Evolutionary conservation across 805 yeast species (phyloP), one percentile per base, ranked within the genome.

Genomic region (Kregervanrija fluxuum): DNA sequence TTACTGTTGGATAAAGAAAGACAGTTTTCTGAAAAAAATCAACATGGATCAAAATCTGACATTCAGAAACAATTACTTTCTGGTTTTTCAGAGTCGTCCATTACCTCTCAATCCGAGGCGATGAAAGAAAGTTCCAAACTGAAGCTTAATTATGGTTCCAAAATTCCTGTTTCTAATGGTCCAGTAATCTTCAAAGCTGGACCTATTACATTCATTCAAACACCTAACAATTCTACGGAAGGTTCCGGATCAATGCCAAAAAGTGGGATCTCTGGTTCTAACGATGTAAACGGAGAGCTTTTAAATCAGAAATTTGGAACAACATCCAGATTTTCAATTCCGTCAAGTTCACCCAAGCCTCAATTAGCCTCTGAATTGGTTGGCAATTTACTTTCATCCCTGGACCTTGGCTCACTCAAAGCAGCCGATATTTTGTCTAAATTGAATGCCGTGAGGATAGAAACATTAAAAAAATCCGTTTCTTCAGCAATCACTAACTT

Each of bases 1-100:
- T 48, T 51, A 58, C 60, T 54, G 61, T 74, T 61, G 33, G 35
- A 43, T n/a, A 16, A 33, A 10, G 34, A 30, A 37, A 34, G 37
- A 11, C 35, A 14, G 35, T 14, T 33, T 33, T 33, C 15, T n/a
- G 15, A 33, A 9, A 14, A 33, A 8, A 33, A n/a, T 22, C 28
- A 22, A 22, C 28, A 22, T 22, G 8, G 28, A 6, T 22, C 28
- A 22, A 22, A 22, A 6, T 6, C 28, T 5, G 28, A 22, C 28
- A 22, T n/a, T 13, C 35, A 33, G 9, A 33, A 33, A 6, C 35
- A 33, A 9, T 33, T 14, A 33, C 35, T 13, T 33, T 33, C 35
- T 14, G 34, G 33, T 33, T 33, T 37, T 8, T 22, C 28, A 6
- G 28, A 22, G 28, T 22, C 28, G 8, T 22, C 28, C 28, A 22